Base-by-base conservation (phyloP, 139 green algal genomes). In the Trebouxia sp. region DNA sequence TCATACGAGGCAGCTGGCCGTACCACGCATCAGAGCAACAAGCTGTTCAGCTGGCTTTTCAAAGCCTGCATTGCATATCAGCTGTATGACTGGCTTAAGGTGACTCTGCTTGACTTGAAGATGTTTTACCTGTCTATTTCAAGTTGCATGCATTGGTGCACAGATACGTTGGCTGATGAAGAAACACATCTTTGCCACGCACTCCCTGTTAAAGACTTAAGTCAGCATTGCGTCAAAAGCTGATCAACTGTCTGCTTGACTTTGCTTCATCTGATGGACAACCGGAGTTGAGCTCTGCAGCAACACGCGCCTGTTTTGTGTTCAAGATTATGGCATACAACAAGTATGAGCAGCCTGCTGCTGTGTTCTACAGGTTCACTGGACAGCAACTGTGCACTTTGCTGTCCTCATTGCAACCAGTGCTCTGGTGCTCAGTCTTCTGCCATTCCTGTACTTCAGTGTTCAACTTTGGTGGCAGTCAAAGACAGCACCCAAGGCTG, bases 21-120 rank as follows among this genome's bases (percentile, higher is more conserved):
- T 6, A 56, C 51, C 9, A 58, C 43, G 32, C 75, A 43, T 35
- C 47, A 78, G n/a, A 77, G 65, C 55, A 66, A 53, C 48, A 47
- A 83, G 22, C 65, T 89, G 38, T 88, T 88, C 67, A 77, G 81
- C 30, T 89, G 86, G 83, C 78, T 87, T 4, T 83, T 89, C 47
- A 79, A 79, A 30, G 77, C 51, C 42, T 83, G 79, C 58, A n/a
- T 85, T 5, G 67, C 50, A 9, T 89, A 80, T 75, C 51, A 82
- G 65, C 17, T 75, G 6, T 84, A 53, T 42, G 50, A 85, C 43
- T 89, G 86, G 86, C 47, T 85, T 41, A 42, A 65, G 76, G 84
- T 88, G 69, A 83, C 66, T 3, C 30, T 20, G 15, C n/a, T 65
- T 15, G 43, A 48, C n/a, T 11, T n/a, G 2, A 8, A n/a, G 4